Evolutionary conservation across 768 basidiomycete species (phyloP), one percentile per base, ranked within the genome.

Genomic region (Pulveroboletus sp.): DNA sequence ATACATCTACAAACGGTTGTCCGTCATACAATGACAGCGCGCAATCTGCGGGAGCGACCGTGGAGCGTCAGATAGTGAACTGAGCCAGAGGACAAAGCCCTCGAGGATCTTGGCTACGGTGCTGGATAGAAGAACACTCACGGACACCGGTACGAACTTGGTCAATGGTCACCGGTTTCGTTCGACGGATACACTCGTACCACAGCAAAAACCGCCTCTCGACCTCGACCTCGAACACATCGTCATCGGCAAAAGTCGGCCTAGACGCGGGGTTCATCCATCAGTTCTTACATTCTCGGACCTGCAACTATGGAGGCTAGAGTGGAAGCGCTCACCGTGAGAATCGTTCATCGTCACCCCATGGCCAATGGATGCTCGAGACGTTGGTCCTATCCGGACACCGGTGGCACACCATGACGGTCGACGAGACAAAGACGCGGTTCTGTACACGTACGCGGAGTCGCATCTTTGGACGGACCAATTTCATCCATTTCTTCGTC

Each of bases 111-210:
- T 35, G 9, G n/a, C 7, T 27, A 2, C 7, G 11, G 26, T n/a
- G 18, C 2, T 4, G 33, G 15, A 17, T 8, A 9, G 31, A 32
- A 31, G 5, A 10, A 30, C 24, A 48, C 60, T 45, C 49, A 62
- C 61, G 35, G 18, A 55, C 9, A 17, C 50, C 61, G 6, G 59
- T 61, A 10, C 61, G 61, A 4, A 62, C 36, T 58, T 64, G 62
- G 31, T 62, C 62, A 18, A 64, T 40, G 14, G 52, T 46, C 36
- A 42, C 43, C 15, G 41, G 55, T 9, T 50, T 50, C 41, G 62
- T 65, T 39, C 63, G 62, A 47, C 63, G 60, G 35, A 63, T 59
- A 24, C 62, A 65, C 48, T 44, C 57, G 55, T 62, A 63, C 31
- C 53, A 7, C 0, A 62, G 32, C 17, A 62, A n/a, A 24, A 53